phyloP scores from a whole-genome alignment of 78 protist species.

The Dictyostelium purpureum region DNA sequence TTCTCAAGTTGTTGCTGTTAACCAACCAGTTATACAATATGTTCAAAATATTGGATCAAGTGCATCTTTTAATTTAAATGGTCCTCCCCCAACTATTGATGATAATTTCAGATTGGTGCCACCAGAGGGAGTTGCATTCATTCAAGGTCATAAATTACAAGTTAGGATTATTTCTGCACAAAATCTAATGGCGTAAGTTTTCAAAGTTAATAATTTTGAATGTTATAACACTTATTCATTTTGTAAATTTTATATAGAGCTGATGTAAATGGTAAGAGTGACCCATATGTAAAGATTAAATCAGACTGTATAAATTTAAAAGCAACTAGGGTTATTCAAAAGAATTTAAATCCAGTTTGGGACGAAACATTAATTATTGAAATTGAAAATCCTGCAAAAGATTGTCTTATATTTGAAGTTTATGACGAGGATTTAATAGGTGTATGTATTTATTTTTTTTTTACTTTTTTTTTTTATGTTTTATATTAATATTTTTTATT shows the following conservation, averaged over 20 bases:
- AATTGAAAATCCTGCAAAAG: not conserved
- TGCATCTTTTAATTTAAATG: not conserved
- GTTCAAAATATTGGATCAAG: not conserved
- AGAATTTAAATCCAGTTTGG: conserved; percentile 26
- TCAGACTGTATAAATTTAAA: not conserved
- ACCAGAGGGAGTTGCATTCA: not conserved
- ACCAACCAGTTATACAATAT: not conserved
- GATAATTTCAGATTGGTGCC: not conserved
- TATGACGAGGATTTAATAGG: not conserved
- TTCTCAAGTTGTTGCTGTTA: no score
- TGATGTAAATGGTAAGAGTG: not conserved
- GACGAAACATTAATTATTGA: not conserved
- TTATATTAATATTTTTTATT: no score
- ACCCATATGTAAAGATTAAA: conserved; percentile 7
- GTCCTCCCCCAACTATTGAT: not conserved
- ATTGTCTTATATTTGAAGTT: not conserved
- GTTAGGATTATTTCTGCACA: not conserved
- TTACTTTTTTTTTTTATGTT: no score
- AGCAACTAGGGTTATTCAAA: not conserved
- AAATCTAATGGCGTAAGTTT: no score
- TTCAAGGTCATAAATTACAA: not conserved
- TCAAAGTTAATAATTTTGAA: no score
- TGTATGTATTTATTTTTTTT: no score
- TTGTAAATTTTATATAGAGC: no score
- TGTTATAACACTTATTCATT: no score